phyloP scores from a whole-genome alignment of 1,284 basidiomycete genomes.

The Ceratorhiza oryzae-sativae region DNA sequence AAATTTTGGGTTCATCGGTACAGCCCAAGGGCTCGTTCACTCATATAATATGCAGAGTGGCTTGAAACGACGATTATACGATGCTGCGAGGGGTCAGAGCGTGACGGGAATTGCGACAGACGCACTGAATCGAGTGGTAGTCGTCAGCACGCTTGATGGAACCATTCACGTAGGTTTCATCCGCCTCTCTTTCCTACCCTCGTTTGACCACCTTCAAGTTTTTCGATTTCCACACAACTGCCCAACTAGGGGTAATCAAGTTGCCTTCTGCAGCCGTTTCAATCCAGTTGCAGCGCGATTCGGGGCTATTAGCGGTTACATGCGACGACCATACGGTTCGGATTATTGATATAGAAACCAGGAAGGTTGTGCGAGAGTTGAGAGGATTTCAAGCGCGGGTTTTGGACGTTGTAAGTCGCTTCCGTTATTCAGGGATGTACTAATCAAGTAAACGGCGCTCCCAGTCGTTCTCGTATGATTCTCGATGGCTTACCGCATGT shows the following conservation, averaged over 20 bases:
- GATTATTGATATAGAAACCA: conserved; percentile 91
- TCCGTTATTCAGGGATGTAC: too few relatives aligned
- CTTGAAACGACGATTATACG: conserved; percentile 79
- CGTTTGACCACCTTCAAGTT: conserved; percentile 64
- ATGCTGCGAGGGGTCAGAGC: conserved; percentile 63
- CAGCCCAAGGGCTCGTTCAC: conserved; percentile 77
- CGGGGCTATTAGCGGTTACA: conserved; percentile 80
- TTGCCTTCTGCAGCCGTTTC: conserved; percentile 75
- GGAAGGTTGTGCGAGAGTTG: conserved; percentile 85
- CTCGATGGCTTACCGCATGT: conserved; percentile 88
- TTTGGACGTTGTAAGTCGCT: conserved; percentile 74
- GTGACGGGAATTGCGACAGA: conserved; percentile 89
- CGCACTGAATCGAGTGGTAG: conserved; percentile 79
- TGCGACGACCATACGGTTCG: conserved; percentile 89
- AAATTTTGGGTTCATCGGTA: conserved; percentile 90
- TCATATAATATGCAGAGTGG: conserved; percentile 99
- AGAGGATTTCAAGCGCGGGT: conserved; percentile 80
- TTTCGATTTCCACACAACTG: conserved; percentile 92
- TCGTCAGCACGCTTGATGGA: conserved; percentile 89
- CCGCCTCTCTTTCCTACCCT: conserved; percentile 2
- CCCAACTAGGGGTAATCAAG: conserved; percentile 70
- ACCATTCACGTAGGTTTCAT: conserved; percentile 74
- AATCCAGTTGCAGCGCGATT: conserved; percentile 83
- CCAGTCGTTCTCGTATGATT: conserved; percentile 92
- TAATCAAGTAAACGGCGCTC: not conserved